Evolutionary conservation across 148 eudicot species (phyloP).

Genomic region (Chenopodium formosanum): DNA sequence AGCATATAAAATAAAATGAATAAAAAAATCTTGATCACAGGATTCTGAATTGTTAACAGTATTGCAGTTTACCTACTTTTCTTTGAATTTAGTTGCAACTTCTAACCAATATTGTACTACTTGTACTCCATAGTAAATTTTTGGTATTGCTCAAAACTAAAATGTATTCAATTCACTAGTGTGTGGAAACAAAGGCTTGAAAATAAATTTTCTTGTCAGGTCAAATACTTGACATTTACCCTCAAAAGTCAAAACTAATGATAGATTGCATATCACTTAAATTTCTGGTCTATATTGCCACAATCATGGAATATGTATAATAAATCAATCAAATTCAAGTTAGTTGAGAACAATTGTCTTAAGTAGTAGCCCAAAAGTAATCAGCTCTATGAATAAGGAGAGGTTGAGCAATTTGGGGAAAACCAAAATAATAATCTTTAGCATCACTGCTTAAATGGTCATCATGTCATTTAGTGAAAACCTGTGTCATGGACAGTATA

Average conservation of each 20-base stretch:
- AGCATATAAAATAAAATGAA: not conserved
- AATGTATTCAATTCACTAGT: not conserved
- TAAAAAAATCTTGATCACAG: not conserved
- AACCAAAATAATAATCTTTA: not conserved
- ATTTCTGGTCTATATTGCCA: not conserved
- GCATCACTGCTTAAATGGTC: not conserved
- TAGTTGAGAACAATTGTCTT: not conserved
- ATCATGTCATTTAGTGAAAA: not conserved
- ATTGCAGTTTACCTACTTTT: constrained; percentile 16
- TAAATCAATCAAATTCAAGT: not conserved
- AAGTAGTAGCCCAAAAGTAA: not conserved
- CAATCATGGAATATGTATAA: not conserved
- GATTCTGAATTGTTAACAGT: not conserved
- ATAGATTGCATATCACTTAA: constrained; percentile 4
- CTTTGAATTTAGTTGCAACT: constrained; percentile 2
- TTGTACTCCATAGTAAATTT: too few relatives aligned
- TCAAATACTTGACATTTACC: not conserved
- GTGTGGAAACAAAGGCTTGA: not conserved
- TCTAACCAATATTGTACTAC: constrained; percentile 4
- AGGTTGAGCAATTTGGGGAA: too few relatives aligned
- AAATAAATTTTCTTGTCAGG: not conserved
- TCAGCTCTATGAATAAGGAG: not conserved
- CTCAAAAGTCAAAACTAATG: not conserved
- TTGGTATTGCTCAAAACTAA: too few relatives aligned
- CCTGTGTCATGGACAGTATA: too few relatives aligned